These are phyloP conservation scores for Fonsecaea nubica DNA, from an alignment of 2,329 filamentous ascomycete genomes.

Conservation along the genomic window DNA sequence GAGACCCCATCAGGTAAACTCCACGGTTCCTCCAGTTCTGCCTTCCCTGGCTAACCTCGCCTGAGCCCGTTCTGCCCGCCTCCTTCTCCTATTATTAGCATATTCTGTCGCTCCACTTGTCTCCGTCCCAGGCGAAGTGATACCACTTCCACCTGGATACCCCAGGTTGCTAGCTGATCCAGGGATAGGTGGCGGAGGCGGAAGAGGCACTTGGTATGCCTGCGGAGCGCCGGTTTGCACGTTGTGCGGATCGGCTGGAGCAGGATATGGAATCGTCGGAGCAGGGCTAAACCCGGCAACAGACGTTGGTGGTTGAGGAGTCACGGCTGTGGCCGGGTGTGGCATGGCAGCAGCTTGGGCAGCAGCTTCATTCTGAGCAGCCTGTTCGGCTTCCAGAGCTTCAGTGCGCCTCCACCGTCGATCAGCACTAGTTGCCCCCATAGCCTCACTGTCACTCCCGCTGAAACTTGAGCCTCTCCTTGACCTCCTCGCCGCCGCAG, in stretches of 20 bases:
- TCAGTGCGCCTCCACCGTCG: constrained; percentile 57
- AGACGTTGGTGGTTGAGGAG: constrained; percentile 32
- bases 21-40: constrained; percentile 40
- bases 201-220: constrained; percentile 37
- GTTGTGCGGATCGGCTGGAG: constrained; percentile 35
- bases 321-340: constrained; percentile 32
- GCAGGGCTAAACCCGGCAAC: constrained; percentile 10
- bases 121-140: constrained; percentile 56
- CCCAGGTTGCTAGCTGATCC: constrained; percentile 51
- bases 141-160: constrained; percentile 46
- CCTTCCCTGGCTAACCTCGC: constrained; percentile 54
- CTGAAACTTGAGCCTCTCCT: constrained; percentile 50
- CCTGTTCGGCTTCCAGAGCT: constrained; percentile 55
- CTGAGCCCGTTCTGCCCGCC: constrained; percentile 60
- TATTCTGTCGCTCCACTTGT: constrained; percentile 55
- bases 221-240: constrained; percentile 30
- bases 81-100: constrained; percentile 60
- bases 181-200: constrained; percentile 49
- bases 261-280: constrained; percentile 27
- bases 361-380: constrained; percentile 50
- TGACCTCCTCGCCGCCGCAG: constrained; percentile 39
- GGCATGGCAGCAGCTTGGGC: constrained; percentile 36
- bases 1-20: constrained; percentile 35
- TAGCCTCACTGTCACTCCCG: constrained; percentile 51
- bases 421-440: constrained; percentile 44